Percentiles rank a stretch among this genome's conserved stretches.
phyloP scores from a whole-genome alignment of 345 rosid species.

The Adansonia digitata region DNA sequence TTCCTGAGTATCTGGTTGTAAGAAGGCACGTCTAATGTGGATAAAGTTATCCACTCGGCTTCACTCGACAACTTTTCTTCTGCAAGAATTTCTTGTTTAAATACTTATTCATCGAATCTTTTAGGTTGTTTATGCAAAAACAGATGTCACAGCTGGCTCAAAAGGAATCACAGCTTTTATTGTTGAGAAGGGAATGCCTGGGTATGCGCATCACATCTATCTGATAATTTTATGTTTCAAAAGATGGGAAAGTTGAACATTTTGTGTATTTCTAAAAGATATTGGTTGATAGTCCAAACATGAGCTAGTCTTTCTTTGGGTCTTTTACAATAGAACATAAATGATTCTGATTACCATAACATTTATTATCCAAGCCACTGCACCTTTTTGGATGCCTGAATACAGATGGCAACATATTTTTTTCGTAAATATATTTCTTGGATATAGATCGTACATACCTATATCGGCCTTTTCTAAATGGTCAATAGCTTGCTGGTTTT shows the following conservation, averaged over 20 bases:
- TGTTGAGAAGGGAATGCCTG: constrained; percentile 88
- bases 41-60: not conserved
- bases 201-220: constrained; percentile 39
- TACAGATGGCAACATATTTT: not conserved
- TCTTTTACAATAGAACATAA: not conserved
- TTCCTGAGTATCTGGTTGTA: not conserved
- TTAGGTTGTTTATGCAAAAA: constrained; percentile 88
- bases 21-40: not conserved
- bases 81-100: constrained; percentile 3
- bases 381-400: not conserved
- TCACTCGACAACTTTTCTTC: not conserved
- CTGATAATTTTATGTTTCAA: not conserved
- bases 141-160: constrained; percentile 62
- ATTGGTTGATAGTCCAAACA: not conserved
- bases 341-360: not conserved
- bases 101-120: constrained; percentile 10
- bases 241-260: not conserved
- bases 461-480: not conserved
- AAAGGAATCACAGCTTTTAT: constrained; percentile 95
- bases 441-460: not conserved
- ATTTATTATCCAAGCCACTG: not conserved
- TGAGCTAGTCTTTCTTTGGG: not conserved
- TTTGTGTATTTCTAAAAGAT: not conserved
- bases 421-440: not conserved
- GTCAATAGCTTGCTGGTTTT: not conserved